Base-by-base conservation (phyloP, 768 basidiomycete species). In the Phaffia tasmanica region DNA sequence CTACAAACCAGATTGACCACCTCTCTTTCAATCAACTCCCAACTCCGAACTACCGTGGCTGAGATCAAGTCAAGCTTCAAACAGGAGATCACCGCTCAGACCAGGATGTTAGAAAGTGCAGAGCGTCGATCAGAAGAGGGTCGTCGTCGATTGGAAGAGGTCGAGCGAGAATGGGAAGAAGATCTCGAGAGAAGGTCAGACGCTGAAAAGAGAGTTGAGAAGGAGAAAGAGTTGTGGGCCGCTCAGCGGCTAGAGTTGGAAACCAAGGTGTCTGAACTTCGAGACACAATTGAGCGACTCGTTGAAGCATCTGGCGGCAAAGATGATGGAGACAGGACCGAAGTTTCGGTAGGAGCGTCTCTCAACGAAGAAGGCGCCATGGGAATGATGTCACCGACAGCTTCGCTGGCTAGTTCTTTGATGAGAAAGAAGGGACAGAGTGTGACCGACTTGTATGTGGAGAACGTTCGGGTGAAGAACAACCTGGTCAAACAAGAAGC, bases 401-500 rank as follows among this genome's bases (percentile, higher is more conserved):
- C 93, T 16, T 86, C 54, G 30, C 57, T 69, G 32, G 87, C 4
- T 32, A 58, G 47, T 84, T 94, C 79, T 89, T 86, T 8, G 85
- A 85, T 86, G 25, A 90, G 92, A 78, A 84, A 83, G 75, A 83
- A 80, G 32, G 78, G 79, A 5, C 88, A 88, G 80, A 88, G 87
- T 0, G 94, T 94, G 78, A 94, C 94, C 0, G 88, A 95, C 73
- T 86, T 98, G 25, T 97, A 95, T 74, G 82, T 87, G 19, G 90
- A 95, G 73, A 89, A 89, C 71, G 85, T 94, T 47, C 82, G 83
- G 63, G 81, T 93, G 50, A 86, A 95, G 74, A 88, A 88, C 29
- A 87, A 91, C 35, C 84, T 85, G 64, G 81, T 83, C 23, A 82
- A 80, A 75, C 89, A 90, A 76, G 84, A 82, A 61, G 81, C 84